phyloP scores from a whole-genome alignment of 768 basidiomycete genomes.

The Leucosporidium scottii region DNA sequence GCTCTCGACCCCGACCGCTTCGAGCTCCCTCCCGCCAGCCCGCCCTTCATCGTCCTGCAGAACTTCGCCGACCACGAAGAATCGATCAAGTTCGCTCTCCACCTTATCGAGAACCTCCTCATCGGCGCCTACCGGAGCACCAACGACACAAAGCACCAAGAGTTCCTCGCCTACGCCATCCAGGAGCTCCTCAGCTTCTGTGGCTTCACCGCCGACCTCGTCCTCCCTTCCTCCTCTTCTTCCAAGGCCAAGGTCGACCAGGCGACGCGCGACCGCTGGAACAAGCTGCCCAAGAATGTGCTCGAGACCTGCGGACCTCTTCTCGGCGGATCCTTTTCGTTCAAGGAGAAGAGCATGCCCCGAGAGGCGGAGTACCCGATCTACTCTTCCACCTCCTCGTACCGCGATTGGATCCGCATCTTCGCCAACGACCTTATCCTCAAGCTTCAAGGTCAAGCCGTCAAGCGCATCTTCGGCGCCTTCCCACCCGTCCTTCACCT shows the following conservation, averaged over 20 bases:
- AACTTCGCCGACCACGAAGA: slow-evolving; percentile 78
- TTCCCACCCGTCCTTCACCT: slow-evolving; percentile 65
- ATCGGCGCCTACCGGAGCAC: slow-evolving; percentile 87
- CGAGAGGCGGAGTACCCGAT: slow-evolving; percentile 57
- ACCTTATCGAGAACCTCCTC: slow-evolving; percentile 76
- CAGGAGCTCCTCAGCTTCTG: slow-evolving; percentile 85
- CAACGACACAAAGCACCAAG: slow-evolving; percentile 87
- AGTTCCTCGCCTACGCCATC: slow-evolving; percentile 77
- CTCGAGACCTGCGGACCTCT: slow-evolving; percentile 79
- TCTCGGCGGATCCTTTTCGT: slow-evolving; percentile 55
- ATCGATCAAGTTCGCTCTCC: slow-evolving; percentile 67
- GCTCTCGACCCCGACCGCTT: slow-evolving; percentile 93
- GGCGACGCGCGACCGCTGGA: slow-evolving; percentile 54
- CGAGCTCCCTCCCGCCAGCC: slow-evolving; percentile 53
- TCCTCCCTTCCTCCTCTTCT: slow-evolving; percentile 45
- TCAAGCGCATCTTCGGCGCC: slow-evolving; percentile 61
- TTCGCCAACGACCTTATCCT: slow-evolving; percentile 80
- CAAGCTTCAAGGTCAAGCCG: slow-evolving; percentile 35
- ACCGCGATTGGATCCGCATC: slow-evolving; percentile 89
- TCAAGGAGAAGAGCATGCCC: slow-evolving; percentile 40
- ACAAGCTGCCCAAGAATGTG: slow-evolving; percentile 67
- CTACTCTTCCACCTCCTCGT: slow-evolving; percentile 67
- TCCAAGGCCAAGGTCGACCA: slow-evolving; percentile 2
- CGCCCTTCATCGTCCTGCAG: slow-evolving; percentile 60
- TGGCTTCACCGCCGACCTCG: slow-evolving; percentile 69